These are phyloP conservation scores for Castanea mollissima DNA, from an alignment of 306 rosid genomes.

Conservation along the genomic window DNA sequence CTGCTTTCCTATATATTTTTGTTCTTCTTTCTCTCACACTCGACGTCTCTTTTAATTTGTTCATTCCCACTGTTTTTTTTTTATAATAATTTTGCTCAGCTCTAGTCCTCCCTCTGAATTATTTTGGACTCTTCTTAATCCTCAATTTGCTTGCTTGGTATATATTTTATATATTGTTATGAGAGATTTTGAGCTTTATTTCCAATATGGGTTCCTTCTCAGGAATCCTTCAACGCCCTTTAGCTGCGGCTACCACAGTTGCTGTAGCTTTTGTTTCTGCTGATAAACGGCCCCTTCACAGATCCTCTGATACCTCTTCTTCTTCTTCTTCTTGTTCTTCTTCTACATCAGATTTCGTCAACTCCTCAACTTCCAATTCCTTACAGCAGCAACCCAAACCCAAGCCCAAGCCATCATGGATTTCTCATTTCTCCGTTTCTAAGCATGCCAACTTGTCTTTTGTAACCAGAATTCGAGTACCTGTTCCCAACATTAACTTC, in stretches of 20 bases:
- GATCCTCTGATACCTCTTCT: constrained; percentile 18
- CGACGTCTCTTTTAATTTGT: no score
- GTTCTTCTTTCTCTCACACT: no score
- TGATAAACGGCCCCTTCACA: constrained; percentile 44
- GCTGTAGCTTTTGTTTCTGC: constrained; percentile 73
- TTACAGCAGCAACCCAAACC: not conserved
- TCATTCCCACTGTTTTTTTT: no score
- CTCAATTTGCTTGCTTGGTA: not conserved
- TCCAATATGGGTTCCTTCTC: constrained; percentile 68
- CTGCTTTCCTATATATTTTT: no score
- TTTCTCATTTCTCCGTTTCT: constrained; percentile 56
- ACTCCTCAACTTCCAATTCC: constrained; percentile 21
- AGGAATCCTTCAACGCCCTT: constrained; percentile 81
- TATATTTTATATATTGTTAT: constrained; percentile 6
- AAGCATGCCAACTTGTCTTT: constrained; percentile 59
- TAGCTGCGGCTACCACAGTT: constrained; percentile 81
- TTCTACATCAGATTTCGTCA: constrained; percentile 37
- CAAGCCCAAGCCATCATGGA: constrained; percentile 35
- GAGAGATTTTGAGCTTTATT: constrained; percentile 28
- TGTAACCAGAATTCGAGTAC: constrained; percentile 50
- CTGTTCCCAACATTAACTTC: constrained; percentile 54
- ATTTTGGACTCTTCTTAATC: not conserved
- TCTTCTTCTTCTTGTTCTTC: not conserved
- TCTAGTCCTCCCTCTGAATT: no score
- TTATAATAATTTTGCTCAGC: not conserved